These are phyloP conservation scores for Fusarium oligoseptatum DNA, from an alignment of 2,329 filamentous ascomycete species.

Conservation along the genomic window DNA sequence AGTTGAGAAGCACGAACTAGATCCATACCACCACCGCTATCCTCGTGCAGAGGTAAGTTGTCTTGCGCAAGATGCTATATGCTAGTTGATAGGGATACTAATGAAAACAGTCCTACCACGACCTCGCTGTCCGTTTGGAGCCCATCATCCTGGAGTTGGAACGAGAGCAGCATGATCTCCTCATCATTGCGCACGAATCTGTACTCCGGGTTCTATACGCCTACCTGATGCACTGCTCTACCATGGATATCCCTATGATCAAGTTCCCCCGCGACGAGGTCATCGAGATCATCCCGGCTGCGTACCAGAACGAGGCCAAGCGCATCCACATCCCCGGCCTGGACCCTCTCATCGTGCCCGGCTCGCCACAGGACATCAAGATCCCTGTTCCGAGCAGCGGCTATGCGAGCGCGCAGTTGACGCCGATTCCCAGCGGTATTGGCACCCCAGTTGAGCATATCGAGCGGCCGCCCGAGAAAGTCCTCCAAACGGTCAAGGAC, in stretches of 20 bases:
- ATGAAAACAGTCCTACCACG: constrained; percentile 85
- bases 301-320: constrained; percentile 96
- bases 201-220: constrained; percentile 97
- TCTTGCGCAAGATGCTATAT: not conserved
- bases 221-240: constrained; percentile 98
- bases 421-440: constrained; percentile 62
- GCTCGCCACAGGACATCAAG: constrained; percentile 83
- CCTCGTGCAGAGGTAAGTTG: constrained; percentile 85
- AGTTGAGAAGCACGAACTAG: constrained; percentile 89
- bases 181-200: constrained; percentile 98
- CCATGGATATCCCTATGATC: constrained; percentile 91
- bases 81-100: constrained; percentile 1
- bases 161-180: constrained; percentile 95
- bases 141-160: constrained; percentile 98
- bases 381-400: constrained; percentile 74
- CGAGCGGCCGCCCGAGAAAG: constrained; percentile 61
- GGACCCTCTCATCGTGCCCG: constrained; percentile 76
- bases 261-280: constrained; percentile 97
- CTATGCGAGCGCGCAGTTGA: constrained; percentile 54
- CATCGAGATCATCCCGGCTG: constrained; percentile 97
- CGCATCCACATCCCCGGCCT: constrained; percentile 85
- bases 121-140: constrained; percentile 96
- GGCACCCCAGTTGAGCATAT: constrained; percentile 60
- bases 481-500: constrained; percentile 64
- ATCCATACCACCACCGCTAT: constrained; percentile 97